Evolutionary conservation across 768 basidiomycete species (phyloP).

Genomic region (Phylloporus rhodoxanthus): DNA sequence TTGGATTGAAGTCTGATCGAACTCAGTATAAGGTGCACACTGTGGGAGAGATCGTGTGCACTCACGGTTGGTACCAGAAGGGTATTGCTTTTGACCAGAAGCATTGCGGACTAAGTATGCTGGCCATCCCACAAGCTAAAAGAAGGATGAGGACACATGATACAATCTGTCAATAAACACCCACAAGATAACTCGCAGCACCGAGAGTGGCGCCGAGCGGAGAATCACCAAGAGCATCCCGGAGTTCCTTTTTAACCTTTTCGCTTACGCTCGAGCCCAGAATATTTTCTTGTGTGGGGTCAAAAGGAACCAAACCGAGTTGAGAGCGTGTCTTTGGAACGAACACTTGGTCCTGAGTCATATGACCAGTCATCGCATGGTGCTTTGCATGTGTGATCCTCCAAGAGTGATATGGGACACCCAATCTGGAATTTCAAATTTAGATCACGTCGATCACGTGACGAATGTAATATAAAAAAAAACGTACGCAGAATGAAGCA

Average conservation of each 20-base stretch:
- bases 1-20: constrained; percentile 66
- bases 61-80: constrained; percentile 72
- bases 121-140: constrained; percentile 78
- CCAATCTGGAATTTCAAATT: constrained; percentile 49
- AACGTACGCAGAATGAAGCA: constrained; percentile 82
- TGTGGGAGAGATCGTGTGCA: constrained; percentile 5
- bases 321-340: constrained; percentile 86
- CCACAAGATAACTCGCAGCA: constrained; percentile 55
- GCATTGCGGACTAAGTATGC: constrained; percentile 78
- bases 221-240: constrained; percentile 87
- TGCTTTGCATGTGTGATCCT: constrained; percentile 91
- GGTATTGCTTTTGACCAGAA: constrained; percentile 81
- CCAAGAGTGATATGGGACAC: constrained; percentile 97
- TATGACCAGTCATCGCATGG: constrained; percentile 89
- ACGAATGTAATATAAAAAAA: constrained; percentile 3
- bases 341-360: constrained; percentile 94
- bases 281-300: constrained; percentile 61
- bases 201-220: constrained; percentile 64
- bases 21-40: not conserved
- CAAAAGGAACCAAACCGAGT: constrained; percentile 55
- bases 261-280: constrained; percentile 59
- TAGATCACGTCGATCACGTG: constrained; percentile 20
- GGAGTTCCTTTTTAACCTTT: constrained; percentile 65
- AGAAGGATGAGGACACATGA: not conserved
- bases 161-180: constrained; percentile 12